Evolutionary conservation across 495 filamentous ascomycete species (phyloP), one percentile per base, ranked within the genome.

Genomic region (Penicillium fimorum): DNA sequence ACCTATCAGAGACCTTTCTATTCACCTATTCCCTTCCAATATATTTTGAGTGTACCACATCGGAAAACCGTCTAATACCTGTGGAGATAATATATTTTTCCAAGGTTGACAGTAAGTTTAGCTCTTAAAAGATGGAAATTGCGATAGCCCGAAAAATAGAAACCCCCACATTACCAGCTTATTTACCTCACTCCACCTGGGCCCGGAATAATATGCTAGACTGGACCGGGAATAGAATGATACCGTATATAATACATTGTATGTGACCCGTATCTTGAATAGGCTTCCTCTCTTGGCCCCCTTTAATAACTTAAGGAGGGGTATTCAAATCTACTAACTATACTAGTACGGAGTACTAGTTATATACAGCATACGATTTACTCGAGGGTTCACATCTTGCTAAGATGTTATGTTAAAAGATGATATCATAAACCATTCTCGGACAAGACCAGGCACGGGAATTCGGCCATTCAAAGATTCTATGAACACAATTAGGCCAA

Each of bases 81-180:
- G 46, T 22, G 17, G 22, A 12, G 15, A 17, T 33, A 50, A 48
- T 47, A 32, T 46, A 43, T 43, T 43, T 33, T 17, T 38, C n/a
- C 35, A 38, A 15, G 1, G 12, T 13, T 15, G 10, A 32, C 9
- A 3, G 9, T 32, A 12, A 32, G 1, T 32, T 37, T n/a, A 15
- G 15, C 32, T 37, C 35, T 38, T 22, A 24, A 43, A 43, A 22
- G 8, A 33, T 33, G 35, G 61, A 60, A 55, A 63, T 63, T 63
- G 54, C 61, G 61, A 63, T 57, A 57, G 58, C 55, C 59, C 25
- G 22, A 30, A 35, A 45, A 42, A 56, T 43, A 40, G 11, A 25
- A 47, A 53, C 48, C 56, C 49, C 55, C 55, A 57, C 55, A 57
- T 45, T 57, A 44, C 30, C 37, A 35, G 33, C 15, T 38, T 38